phyloP scores from a whole-genome alignment of 495 filamentous ascomycete species.

The Xylaria bambusicola region DNA sequence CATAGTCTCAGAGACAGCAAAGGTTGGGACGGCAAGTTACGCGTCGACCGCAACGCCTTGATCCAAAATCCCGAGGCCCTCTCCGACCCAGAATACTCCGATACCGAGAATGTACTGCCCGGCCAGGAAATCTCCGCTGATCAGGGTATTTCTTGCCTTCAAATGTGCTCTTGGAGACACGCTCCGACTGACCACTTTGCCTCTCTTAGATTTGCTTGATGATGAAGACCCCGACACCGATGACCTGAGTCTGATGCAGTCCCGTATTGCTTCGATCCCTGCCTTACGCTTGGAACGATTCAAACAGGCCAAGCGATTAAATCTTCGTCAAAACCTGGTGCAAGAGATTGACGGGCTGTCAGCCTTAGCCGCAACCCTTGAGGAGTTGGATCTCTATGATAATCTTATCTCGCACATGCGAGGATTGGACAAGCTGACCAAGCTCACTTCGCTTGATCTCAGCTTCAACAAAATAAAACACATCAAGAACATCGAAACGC shows the following conservation, averaged over 20 bases:
- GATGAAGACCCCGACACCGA: conserved; percentile 55
- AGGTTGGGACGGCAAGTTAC: conserved; percentile 92
- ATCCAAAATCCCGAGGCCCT: conserved; percentile 76
- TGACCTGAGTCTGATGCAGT: conserved; percentile 90
- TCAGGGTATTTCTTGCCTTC: too few relatives aligned
- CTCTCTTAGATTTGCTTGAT: conserved; percentile 54
- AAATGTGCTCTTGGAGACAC: too few relatives aligned
- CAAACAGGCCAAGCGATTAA: conserved; percentile 73
- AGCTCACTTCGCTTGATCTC: conserved; percentile 80
- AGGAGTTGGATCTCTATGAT: conserved; percentile 95
- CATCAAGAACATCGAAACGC: conserved; percentile 84
- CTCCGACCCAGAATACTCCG: conserved; percentile 81
- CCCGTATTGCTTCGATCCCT: conserved; percentile 76
- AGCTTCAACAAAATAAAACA: conserved; percentile 99
- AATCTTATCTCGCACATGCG: conserved; percentile 90
- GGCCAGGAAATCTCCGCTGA: conserved; percentile 79
- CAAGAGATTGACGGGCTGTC: conserved; percentile 72
- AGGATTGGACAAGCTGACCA: conserved; percentile 73
- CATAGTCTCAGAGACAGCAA: conserved; percentile 60
- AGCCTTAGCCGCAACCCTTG: conserved; percentile 61
- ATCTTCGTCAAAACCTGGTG: conserved; percentile 92
- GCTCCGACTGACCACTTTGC: conserved; percentile 1
- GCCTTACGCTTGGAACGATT: conserved; percentile 82
- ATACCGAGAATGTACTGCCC: conserved; percentile 72
- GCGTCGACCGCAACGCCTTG: conserved; percentile 63